phyloP scores from a whole-genome alignment of 164 flowering plant species.

The Aristolochia fimbriata region DNA sequence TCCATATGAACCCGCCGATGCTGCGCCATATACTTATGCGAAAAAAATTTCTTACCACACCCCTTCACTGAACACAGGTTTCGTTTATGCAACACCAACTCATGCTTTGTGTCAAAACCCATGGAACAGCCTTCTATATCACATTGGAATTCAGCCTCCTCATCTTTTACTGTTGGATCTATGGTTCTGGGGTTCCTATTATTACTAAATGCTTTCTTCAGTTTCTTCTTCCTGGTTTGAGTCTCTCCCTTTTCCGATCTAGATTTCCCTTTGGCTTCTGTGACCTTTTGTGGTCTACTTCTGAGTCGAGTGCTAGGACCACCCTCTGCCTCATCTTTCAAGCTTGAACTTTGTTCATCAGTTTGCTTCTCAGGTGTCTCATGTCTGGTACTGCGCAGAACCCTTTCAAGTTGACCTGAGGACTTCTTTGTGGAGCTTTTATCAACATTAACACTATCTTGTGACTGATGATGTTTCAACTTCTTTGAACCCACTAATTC shows the following conservation, averaged over 20 bases:
- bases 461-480: constrained; percentile 18
- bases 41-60: constrained; percentile 93
- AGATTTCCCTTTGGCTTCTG: constrained; percentile 4
- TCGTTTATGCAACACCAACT: constrained; percentile 58
- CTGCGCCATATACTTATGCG: constrained; percentile 94
- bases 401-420: constrained; percentile 12
- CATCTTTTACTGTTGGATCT: constrained; percentile 20
- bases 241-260: constrained; percentile 25
- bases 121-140: constrained; percentile 86
- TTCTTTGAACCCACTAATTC: constrained; percentile 28
- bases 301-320: constrained; percentile 85
- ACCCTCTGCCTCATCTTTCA: constrained; percentile 41
- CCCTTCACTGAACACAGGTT: constrained; percentile 86
- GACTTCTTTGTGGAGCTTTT: constrained; percentile 22
- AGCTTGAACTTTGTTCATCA: constrained; percentile 13
- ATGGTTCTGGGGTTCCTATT: neutral
- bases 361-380: constrained; percentile 19
- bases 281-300: constrained; percentile 24
- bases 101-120: constrained; percentile 73
- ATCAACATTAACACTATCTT: constrained; percentile 10
- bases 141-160: constrained; percentile 52
- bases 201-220: constrained; percentile 16
- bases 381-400: constrained; percentile 22
- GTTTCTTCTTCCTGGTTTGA: constrained; percentile 24
- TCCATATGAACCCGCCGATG: constrained; percentile 88